Evolutionary conservation across 441 rosid species (phyloP).

Genomic region (Gossypium gossypioides): DNA sequence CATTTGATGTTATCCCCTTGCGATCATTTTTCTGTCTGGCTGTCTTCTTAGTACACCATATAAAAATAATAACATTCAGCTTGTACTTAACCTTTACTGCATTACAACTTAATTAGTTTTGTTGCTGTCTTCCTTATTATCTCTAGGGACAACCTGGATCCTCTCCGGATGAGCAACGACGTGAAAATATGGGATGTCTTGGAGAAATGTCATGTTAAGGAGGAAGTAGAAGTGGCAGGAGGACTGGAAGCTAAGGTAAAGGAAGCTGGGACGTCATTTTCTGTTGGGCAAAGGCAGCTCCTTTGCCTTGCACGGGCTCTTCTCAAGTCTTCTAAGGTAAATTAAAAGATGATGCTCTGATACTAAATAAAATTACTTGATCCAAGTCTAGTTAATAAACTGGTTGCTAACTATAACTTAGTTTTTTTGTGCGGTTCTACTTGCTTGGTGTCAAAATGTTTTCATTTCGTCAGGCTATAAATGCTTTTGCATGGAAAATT

Average conservation of each 20-base stretch:
- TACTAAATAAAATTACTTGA: not conserved
- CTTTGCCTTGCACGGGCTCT: conserved; percentile 88
- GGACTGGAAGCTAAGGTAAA: conserved; percentile 60
- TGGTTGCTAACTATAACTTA: not conserved
- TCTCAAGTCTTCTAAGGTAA: conserved; percentile 78
- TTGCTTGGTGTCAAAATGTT: not conserved
- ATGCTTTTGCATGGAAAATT: not conserved
- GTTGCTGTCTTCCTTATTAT: not conserved
- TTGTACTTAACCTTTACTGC: not conserved
- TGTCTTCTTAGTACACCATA: not conserved
- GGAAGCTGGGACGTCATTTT: conserved; percentile 65
- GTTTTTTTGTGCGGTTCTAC: not conserved
- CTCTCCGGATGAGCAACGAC: conserved; percentile 45
- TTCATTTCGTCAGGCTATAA: not conserved
- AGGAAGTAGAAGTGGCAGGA: conserved; percentile 69
- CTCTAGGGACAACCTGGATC: conserved; percentile 82
- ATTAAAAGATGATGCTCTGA: not conserved
- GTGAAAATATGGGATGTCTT: conserved; percentile 56
- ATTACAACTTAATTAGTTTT: not conserved
- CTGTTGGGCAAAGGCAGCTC: conserved; percentile 92
- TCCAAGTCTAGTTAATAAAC: not conserved
- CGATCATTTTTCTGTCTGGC: not conserved
- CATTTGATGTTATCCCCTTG: not conserved
- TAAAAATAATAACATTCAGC: not conserved
- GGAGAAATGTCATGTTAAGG: conserved; percentile 75